These are phyloP conservation scores for Scutellaria galericulata DNA, from an alignment of 257 asterid genomes.

Conservation along the genomic window DNA sequence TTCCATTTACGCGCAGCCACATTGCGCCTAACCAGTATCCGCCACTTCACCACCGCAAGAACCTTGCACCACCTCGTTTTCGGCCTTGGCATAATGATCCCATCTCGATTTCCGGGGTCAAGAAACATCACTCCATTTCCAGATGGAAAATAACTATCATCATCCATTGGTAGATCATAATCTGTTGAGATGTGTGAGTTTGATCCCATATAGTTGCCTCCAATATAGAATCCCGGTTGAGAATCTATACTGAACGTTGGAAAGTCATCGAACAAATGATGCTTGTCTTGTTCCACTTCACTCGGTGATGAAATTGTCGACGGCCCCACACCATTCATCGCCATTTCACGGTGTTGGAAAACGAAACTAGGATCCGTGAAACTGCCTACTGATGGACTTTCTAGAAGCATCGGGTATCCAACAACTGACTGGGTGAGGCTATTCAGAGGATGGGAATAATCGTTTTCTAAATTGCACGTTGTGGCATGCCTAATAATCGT, in stretches of 20 bases:
- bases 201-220: constrained; percentile 39
- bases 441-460: constrained; percentile 49
- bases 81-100: constrained; percentile 47
- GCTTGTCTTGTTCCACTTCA: constrained; percentile 40
- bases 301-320: constrained; percentile 38
- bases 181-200: constrained; percentile 45
- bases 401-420: constrained; percentile 47
- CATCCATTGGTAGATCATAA: constrained; percentile 37
- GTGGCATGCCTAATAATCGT: constrained; percentile 62
- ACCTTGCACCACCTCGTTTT: constrained; percentile 79
- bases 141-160: constrained; percentile 41
- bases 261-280: constrained; percentile 36
- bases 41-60: constrained; percentile 76
- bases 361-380: constrained; percentile 38
- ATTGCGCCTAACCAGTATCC: constrained; percentile 59
- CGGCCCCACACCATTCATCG: constrained; percentile 38
- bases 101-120: constrained; percentile 44
- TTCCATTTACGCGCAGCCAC: constrained; percentile 57
- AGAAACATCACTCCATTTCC: constrained; percentile 44
- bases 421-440: constrained; percentile 42
- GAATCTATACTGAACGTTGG: constrained; percentile 46
- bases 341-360: constrained; percentile 46
- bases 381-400: constrained; percentile 42
- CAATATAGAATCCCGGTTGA: constrained; percentile 45
- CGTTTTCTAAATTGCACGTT: constrained; percentile 55